Base-by-base conservation (phyloP, 257 asterid species). In the Paraleonurus japonicus region DNA sequence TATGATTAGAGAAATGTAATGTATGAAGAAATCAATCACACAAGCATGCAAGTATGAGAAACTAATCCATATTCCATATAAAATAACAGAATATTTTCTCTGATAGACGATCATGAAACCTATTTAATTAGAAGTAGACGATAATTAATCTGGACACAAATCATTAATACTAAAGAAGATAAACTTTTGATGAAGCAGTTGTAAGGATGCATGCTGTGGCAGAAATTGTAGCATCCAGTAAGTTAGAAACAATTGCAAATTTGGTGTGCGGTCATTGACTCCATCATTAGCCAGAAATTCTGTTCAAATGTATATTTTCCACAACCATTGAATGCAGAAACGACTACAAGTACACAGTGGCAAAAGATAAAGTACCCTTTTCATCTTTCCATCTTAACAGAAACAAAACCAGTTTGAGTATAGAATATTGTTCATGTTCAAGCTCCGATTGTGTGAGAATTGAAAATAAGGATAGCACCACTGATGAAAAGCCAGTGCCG, bases 391-490 rank as follows among this genome's bases (percentile, higher is more conserved):
- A 95, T 85, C 80, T 83, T 74, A 92, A 65, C 32, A 91, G 88
- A 75, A 89, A 84, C 76, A 81, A 78, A 70, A 80, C 70, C 73
- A 92, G 78, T 74, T 81, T 88, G 81, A 87, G 74, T 61, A 72
- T 72, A 77, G 92, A 77, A 83, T 83, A 73, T 69, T 92, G 98
- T 75, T 95, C 99, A 11, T 95, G 99, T 77, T 95, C 99, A 67
- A 95, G 84, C 81, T 95, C 93, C n/a, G 90, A 83, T 73, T 87
- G 86, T 54, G 79, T 72, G 75, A 95, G 89, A 72, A 82, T 83
- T 59, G 81, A 74, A 71, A 91, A 86, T 78, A 89, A 74, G 80
- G 88, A 81, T 62, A 88, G 71, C 63, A 76, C 66, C 79, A 84
- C 83, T 66, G 95, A 81, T 3, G 91, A 81, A 63, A 81, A 76